Conservation (phyloP, 257 asterid genomes). For the Apocynum venetum region DNA sequence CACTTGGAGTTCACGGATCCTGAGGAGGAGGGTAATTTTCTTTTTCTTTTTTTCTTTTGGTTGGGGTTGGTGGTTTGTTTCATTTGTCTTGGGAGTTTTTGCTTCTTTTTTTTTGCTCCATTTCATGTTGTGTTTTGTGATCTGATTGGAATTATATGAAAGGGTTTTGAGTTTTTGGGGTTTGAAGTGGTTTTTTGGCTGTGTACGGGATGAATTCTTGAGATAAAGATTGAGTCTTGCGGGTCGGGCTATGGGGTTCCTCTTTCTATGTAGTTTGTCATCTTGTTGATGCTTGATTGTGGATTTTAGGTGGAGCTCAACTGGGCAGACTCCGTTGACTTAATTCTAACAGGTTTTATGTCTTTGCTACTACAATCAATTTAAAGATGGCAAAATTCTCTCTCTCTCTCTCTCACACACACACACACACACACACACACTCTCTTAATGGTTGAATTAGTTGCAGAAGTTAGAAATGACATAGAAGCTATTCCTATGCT, state of each 20-base stretch:
- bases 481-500: neutral
- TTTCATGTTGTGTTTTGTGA: neutral
- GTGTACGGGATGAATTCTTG: constrained; percentile 3
- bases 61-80: neutral
- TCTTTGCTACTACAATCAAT: neutral
- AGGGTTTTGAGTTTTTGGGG: constrained; percentile 7
- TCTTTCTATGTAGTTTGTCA: neutral
- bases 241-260: neutral
- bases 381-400: neutral
- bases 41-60: neutral
- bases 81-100: neutral
- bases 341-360: neutral
- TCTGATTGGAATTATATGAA: constrained; percentile 1
- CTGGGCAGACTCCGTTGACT: neutral
- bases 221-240: constrained; percentile 8
- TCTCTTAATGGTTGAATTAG: neutral
- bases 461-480: neutral
- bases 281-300: constrained; percentile 3
- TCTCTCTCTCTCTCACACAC: no score
- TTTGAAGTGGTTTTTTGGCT: neutral
- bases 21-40: constrained; percentile 7
- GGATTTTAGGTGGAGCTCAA: neutral
- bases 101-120: neutral
- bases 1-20: constrained; percentile 16
- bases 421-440: no score